Conservation (phyloP, 1,139 yeast genomes). For the Suhomyces bolitotheri region DNA sequence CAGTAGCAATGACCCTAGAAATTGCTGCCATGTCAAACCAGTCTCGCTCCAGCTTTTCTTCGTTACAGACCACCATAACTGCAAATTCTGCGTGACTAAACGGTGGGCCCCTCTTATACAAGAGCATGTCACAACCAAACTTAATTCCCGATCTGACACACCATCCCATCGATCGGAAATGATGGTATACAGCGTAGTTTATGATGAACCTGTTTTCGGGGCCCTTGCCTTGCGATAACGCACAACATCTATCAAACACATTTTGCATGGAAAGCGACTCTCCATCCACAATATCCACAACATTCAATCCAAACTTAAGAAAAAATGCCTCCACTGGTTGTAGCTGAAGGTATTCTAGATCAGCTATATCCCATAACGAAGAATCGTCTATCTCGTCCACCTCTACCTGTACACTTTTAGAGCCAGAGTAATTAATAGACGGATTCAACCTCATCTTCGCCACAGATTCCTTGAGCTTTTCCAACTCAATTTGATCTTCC, state of each 20-base stretch:
- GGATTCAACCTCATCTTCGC: constrained; percentile 10
- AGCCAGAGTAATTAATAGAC: background rate
- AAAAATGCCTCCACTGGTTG: constrained; percentile 78
- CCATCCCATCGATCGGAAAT: constrained; percentile 90
- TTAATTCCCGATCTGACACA: constrained; percentile 90
- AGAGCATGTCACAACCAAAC: constrained; percentile 79
- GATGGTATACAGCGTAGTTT: constrained; percentile 77
- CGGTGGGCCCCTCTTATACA: constrained; percentile 92
- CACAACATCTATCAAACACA: constrained; percentile 32
- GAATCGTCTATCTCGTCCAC: constrained; percentile 1
- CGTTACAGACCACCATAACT: constrained; percentile 48
- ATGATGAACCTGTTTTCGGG: constrained; percentile 46
- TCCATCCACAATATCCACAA: constrained; percentile 26
- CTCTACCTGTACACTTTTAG: background rate
- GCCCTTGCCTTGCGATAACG: constrained; percentile 5
- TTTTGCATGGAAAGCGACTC: constrained; percentile 19
- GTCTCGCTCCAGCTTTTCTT: constrained; percentile 29
- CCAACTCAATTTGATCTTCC: constrained; percentile 30
- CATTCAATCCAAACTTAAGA: constrained; percentile 53
- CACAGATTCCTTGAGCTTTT: constrained; percentile 22
- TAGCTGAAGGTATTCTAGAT: constrained; percentile 69
- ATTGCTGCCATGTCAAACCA: constrained; percentile 69
- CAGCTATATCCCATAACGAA: constrained; percentile 9
- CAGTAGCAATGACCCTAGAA: constrained; percentile 84
- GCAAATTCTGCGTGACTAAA: constrained; percentile 93